phyloP scores from a whole-genome alignment of 2,329 filamentous ascomycete genomes.

The Pestalotiopsis sp. region DNA sequence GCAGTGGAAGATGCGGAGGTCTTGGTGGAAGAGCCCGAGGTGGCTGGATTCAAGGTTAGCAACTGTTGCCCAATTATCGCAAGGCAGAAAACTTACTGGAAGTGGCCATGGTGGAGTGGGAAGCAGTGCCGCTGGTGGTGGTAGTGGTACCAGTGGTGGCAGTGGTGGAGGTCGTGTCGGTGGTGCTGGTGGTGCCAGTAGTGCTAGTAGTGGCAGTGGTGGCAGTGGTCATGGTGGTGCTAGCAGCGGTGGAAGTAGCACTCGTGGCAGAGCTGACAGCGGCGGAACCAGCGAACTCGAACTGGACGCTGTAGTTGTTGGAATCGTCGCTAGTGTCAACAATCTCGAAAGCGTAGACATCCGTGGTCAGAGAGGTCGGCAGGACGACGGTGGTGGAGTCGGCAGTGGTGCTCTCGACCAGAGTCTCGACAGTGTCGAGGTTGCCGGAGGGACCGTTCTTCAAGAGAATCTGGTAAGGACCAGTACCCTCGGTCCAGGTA shows the following conservation, averaged over 20 bases:
- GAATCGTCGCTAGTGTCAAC: constrained; percentile 33
- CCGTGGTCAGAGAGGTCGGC: constrained; percentile 35
- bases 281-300: constrained; percentile 32
- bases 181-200: constrained; percentile 6
- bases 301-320: constrained; percentile 48
- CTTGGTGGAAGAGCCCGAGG: constrained; percentile 17
- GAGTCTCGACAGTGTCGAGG: constrained; percentile 36
- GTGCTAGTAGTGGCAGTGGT: constrained; percentile 12
- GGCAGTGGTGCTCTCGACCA: constrained; percentile 35
- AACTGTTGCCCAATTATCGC: too few relatives aligned
- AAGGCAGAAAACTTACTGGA: not conserved
- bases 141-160: not conserved
- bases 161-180: not conserved
- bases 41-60: constrained; percentile 13
- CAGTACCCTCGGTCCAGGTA: constrained; percentile 42
- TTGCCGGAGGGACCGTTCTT: constrained; percentile 38
- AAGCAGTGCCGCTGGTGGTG: constrained; percentile 5
- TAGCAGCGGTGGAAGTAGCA: constrained; percentile 13
- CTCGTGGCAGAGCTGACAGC: constrained; percentile 20
- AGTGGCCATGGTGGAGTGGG: not conserved
- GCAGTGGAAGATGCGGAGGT: constrained; percentile 15
- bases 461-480: constrained; percentile 45
- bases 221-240: constrained; percentile 16
- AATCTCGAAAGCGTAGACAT: constrained; percentile 50
- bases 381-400: constrained; percentile 42